Evolutionary conservation across 306 rosid genomes (phyloP).

Genomic region (Fragaria iinumae): DNA sequence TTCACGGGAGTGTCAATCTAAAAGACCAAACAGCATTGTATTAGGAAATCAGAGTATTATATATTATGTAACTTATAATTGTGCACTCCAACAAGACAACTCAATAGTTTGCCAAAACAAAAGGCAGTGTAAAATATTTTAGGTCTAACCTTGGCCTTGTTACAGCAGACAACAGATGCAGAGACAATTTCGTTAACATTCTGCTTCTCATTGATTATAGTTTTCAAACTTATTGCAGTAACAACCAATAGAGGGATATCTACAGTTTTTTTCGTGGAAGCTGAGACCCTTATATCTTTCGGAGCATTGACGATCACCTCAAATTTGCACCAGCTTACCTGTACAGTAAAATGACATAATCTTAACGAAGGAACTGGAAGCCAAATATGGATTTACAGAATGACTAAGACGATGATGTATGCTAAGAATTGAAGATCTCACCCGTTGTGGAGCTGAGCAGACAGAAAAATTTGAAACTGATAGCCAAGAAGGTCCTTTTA

Average conservation of each 20-base stretch:
- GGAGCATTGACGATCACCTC: slow-evolving; percentile 77
- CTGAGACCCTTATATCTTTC: slow-evolving; percentile 55
- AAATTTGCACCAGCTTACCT: slow-evolving; percentile 99
- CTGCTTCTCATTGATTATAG: slow-evolving; percentile 66
- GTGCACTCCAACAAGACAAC: background rate
- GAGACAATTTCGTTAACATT: slow-evolving; percentile 78
- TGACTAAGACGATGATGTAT: background rate
- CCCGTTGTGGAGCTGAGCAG: slow-evolving; percentile 64
- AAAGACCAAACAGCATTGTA: slow-evolving; percentile 34
- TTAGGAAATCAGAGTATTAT: background rate
- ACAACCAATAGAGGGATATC: slow-evolving; percentile 84
- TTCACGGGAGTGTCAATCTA: slow-evolving; percentile 94
- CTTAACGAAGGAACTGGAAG: slow-evolving; percentile 19
- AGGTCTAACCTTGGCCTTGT: slow-evolving; percentile 75
- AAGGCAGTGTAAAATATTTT: slow-evolving; percentile 18
- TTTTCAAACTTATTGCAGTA: slow-evolving; percentile 77
- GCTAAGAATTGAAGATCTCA: slow-evolving; percentile 35
- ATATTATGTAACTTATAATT: background rate
- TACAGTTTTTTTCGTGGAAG: slow-evolving; percentile 47
- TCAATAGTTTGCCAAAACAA: slow-evolving; percentile 13
- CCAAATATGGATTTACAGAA: background rate
- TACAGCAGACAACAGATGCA: slow-evolving; percentile 88
- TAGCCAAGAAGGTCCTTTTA: slow-evolving; percentile 92
- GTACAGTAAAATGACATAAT: slow-evolving; percentile 30
- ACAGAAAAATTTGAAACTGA: slow-evolving; percentile 55